These are phyloP conservation scores for Ascoidea tarda DNA, from an alignment of 805 yeast species.

Conservation along the genomic window DNA sequence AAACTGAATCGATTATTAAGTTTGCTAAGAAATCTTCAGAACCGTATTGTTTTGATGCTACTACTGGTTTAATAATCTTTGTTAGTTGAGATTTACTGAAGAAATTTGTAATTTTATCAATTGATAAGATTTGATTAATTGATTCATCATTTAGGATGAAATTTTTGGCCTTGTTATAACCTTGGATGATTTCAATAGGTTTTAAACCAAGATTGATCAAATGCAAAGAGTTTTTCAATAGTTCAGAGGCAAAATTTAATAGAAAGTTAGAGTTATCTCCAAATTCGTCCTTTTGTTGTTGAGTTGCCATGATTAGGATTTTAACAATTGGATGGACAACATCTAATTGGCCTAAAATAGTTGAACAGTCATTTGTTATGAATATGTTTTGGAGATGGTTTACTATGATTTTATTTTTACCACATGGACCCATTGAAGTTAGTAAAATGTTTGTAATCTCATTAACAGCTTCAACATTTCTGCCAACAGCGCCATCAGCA, in stretches of 20 bases:
- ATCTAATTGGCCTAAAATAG: conserved; percentile 85
- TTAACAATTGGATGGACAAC: conserved; percentile 97
- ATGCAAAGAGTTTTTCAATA: conserved; percentile 76
- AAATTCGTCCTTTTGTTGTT: conserved; percentile 95
- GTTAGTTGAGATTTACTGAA: conserved; percentile 37
- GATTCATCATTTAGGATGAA: conserved; percentile 42
- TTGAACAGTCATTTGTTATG: conserved; percentile 95
- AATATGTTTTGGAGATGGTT: conserved; percentile 76
- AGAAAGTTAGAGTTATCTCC: conserved; percentile 95
- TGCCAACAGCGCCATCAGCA: conserved; percentile 87
- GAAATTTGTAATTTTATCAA: conserved; percentile 48
- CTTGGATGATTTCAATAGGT: conserved; percentile 87
- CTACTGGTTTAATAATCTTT: conserved; percentile 73
- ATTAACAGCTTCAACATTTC: conserved; percentile 89
- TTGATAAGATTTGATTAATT: conserved; percentile 42
- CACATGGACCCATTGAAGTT: conserved; percentile 96
- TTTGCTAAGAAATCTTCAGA: conserved; percentile 64
- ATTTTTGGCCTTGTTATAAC: conserved; percentile 77
- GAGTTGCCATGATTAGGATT: conserved; percentile 87
- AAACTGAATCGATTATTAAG: conserved; percentile 75
- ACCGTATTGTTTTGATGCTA: conserved; percentile 90
- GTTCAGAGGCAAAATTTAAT: conserved; percentile 83
- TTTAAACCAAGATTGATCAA: conserved; percentile 73
- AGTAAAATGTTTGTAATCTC: conserved; percentile 86
- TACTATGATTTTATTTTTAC: conserved; percentile 90